phyloP scores from a whole-genome alignment of 768 basidiomycete genomes.

The Chiua virens region DNA sequence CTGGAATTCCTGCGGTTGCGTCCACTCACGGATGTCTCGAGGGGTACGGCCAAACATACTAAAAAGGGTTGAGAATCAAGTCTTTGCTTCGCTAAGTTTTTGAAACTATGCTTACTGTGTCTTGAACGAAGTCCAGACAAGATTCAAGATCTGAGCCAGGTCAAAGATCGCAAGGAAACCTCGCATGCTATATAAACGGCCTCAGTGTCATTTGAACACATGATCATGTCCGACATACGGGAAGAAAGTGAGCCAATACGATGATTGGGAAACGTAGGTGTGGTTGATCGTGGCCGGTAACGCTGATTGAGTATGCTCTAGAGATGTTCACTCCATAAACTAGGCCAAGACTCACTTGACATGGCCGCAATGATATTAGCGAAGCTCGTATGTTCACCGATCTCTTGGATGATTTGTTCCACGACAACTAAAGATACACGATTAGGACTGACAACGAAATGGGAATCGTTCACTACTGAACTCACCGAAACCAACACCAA shows the following conservation, averaged over 20 bases:
- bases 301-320: conserved; percentile 48
- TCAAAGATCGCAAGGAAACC: conserved; percentile 96
- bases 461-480: conserved; percentile 7
- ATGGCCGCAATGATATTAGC: conserved; percentile 45
- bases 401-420: conserved; percentile 46
- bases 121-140: conserved; percentile 82
- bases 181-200: conserved; percentile 57
- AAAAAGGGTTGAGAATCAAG: conserved; percentile 1
- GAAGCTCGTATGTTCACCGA: conserved; percentile 48
- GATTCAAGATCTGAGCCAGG: conserved; percentile 91
- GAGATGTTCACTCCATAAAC: not conserved
- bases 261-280: conserved; percentile 89
- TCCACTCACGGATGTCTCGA: conserved; percentile 87
- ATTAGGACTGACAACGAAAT: not conserved
- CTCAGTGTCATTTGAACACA: conserved; percentile 4
- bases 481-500: conserved; percentile 86
- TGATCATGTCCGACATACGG: conserved; percentile 54
- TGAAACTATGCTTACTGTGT: conserved; percentile 53
- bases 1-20: conserved; percentile 86
- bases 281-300: conserved; percentile 73
- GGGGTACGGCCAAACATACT: conserved; percentile 87
- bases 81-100: not conserved
- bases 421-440: conserved; percentile 24
- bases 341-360: conserved; percentile 32
- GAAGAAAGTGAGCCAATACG: conserved; percentile 93